A percentile compares a stretch with the other conserved stretches of the same genome.
These are phyloP conservation scores for Irpex rosettiformis DNA, from an alignment of 1,284 basidiomycete species.

Conservation along the genomic window DNA sequence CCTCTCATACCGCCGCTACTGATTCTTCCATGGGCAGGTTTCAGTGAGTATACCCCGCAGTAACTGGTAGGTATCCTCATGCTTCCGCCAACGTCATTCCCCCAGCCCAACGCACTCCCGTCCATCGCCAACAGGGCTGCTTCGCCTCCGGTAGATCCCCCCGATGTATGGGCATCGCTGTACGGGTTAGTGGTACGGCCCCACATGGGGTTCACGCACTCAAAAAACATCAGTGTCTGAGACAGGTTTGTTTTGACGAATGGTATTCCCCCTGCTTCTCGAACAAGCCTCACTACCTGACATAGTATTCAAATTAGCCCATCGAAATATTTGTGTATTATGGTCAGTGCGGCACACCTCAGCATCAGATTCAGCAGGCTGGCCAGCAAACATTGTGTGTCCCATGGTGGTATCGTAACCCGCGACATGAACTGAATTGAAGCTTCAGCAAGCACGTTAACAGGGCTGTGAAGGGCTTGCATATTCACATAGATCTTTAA, in stretches of 20 bases:
- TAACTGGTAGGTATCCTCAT: slow-evolving; percentile 76
- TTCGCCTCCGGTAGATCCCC: slow-evolving; percentile 82
- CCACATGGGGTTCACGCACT: slow-evolving; percentile 84
- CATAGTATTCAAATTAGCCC: not conserved
- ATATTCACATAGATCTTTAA: slow-evolving; percentile 68
- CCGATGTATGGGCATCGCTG: slow-evolving; percentile 59
- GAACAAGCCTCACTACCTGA: slow-evolving; percentile 42
- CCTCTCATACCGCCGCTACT: slow-evolving; percentile 46
- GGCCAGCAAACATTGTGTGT: slow-evolving; percentile 64
- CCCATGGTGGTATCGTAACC: slow-evolving; percentile 73
- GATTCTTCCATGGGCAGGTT: slow-evolving; percentile 60
- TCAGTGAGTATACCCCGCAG: slow-evolving; percentile 80
- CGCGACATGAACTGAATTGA: slow-evolving; percentile 42
- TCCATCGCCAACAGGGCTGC: slow-evolving; percentile 73
- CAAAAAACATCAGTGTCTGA: slow-evolving; percentile 84
- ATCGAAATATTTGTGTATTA: not conserved
- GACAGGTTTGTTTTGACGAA: slow-evolving; percentile 78
- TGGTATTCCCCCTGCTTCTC: slow-evolving; percentile 50
- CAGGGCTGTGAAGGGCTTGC: not conserved
- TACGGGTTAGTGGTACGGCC: slow-evolving; percentile 75
- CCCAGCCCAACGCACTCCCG: slow-evolving; percentile 75
- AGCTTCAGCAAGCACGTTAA: not conserved
- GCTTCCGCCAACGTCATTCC: slow-evolving; percentile 72
- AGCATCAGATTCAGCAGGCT: slow-evolving; percentile 54
- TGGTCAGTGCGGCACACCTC: slow-evolving; percentile 42